A percentile compares a stretch with the other conserved stretches of the same genome.
These are phyloP conservation scores for Mollisiaceae sp. DNA, from an alignment of 2,329 filamentous ascomycete species.

Conservation along the genomic window DNA sequence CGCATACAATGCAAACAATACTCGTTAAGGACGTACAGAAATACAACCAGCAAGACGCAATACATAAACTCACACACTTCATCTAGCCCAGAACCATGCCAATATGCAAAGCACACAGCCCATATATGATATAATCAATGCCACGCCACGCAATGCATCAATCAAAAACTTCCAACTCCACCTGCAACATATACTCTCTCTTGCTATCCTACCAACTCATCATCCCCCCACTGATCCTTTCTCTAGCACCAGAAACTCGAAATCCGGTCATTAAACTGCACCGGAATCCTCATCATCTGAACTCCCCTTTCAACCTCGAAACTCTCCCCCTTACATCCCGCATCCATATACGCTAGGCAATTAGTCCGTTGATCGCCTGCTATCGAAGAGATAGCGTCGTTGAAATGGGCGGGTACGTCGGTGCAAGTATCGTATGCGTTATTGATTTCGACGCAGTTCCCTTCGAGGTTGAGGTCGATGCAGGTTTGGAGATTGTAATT, in stretches of 20 bases:
- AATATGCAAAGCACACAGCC: neutral
- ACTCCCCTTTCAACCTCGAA: neutral
- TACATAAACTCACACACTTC: neutral
- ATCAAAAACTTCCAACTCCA: neutral
- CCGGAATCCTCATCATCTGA: neutral
- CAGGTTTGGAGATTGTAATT: constrained; percentile 6
- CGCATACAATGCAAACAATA: too few relatives aligned
- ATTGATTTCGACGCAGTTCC: constrained; percentile 2
- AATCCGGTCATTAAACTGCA: neutral
- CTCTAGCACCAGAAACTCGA: neutral
- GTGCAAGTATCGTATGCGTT: neutral
- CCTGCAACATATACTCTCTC: neutral
- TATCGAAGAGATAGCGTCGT: neutral
- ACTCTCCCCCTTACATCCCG: neutral
- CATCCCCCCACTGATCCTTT: neutral
- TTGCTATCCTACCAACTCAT: neutral
- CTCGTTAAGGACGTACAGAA: too few relatives aligned
- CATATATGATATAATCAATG: neutral
- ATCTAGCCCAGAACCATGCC: neutral
- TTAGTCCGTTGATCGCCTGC: neutral
- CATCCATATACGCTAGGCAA: neutral
- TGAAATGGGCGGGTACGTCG: neutral
- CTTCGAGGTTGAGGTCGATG: constrained; percentile 3
- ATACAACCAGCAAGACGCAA: neutral
- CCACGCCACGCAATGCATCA: neutral